phyloP scores from a whole-genome alignment of 495 filamentous ascomycete species.

The Filosporella fistucella region DNA sequence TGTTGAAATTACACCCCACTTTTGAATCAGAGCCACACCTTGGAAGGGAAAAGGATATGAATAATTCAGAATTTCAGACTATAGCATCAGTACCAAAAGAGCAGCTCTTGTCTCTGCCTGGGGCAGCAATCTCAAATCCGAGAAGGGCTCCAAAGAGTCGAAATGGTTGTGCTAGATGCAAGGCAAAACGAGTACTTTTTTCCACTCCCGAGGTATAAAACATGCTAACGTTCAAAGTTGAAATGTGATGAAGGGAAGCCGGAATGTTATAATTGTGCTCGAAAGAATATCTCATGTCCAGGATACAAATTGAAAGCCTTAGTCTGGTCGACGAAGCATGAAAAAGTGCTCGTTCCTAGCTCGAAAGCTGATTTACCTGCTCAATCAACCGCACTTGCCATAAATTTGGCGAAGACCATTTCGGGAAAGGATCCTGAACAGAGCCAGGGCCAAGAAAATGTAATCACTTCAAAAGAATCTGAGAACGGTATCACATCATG shows the following conservation, averaged over 20 bases:
- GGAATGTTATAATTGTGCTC: conserved; percentile 45
- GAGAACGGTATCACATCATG: too few relatives aligned
- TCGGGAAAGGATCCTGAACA: background rate
- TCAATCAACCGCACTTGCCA: conserved; percentile 1
- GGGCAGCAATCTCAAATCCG: conserved; percentile 6
- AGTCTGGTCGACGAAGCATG: conserved; percentile 52
- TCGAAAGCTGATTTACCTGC: conserved; percentile 8
- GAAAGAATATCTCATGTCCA: conserved; percentile 43
- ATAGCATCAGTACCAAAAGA: background rate
- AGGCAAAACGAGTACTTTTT: conserved; percentile 43
- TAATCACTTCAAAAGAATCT: too few relatives aligned
- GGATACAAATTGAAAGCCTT: conserved; percentile 46
- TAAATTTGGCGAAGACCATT: conserved; percentile 1
- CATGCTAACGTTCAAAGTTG: conserved; percentile 30
- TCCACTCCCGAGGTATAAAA: background rate
- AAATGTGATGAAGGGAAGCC: conserved; percentile 55
- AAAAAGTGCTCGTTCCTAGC: conserved; percentile 18
- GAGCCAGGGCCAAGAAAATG: background rate
- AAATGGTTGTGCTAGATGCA: conserved; percentile 32
- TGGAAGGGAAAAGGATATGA: background rate
- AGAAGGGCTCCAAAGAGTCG: conserved; percentile 21
- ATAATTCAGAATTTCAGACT: background rate
- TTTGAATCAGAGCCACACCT: conserved; percentile 1
- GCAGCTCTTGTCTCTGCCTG: too few relatives aligned
- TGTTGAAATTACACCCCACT: conserved; percentile 6